A percentile compares a stretch with the other conserved stretches of the same genome.
Conservation (phyloP, 2,329 filamentous ascomycete species). For the Calonectria naviculata region DNA sequence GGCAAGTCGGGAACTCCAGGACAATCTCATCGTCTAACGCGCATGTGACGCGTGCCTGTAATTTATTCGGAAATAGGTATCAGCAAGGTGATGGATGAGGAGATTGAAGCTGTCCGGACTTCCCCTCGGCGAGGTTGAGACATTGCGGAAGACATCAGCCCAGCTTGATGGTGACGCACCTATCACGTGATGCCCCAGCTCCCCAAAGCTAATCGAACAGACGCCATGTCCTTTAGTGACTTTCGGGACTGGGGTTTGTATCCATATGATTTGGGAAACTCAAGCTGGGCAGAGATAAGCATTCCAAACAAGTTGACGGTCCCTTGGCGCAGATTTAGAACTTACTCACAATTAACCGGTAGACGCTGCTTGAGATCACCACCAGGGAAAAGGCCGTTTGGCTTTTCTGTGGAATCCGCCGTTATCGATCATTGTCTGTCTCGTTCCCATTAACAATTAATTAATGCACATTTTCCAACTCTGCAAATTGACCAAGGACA, state of each 20-base stretch:
- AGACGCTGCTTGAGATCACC: too few species aligned
- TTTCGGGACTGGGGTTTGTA: background rate
- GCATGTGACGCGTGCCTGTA: background rate
- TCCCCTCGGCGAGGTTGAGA: background rate
- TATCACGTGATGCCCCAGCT: conserved; percentile 4
- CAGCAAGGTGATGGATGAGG: background rate
- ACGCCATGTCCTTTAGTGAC: too few species aligned
- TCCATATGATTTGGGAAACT: background rate
- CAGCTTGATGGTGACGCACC: conserved; percentile 8
- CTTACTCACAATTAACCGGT: background rate
- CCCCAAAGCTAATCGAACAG: background rate
- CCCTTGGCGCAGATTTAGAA: background rate
- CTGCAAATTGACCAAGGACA: too few species aligned
- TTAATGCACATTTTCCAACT: too few species aligned
- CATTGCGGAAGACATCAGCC: background rate
- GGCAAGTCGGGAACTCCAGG: conserved; percentile 27
- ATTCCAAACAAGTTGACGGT: background rate
- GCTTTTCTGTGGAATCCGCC: too few species aligned
- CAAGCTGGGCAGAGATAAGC: background rate
- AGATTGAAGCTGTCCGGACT: background rate
- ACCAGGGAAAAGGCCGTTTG: background rate
- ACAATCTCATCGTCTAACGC: conserved; percentile 25
- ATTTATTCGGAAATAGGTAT: background rate
- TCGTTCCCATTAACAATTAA: too few species aligned
- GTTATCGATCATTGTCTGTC: too few species aligned